A percentile compares a stretch with the other conserved stretches of the same genome.
Conservation (phyloP, 306 rosid genomes). For the Prunus davidiana region DNA sequence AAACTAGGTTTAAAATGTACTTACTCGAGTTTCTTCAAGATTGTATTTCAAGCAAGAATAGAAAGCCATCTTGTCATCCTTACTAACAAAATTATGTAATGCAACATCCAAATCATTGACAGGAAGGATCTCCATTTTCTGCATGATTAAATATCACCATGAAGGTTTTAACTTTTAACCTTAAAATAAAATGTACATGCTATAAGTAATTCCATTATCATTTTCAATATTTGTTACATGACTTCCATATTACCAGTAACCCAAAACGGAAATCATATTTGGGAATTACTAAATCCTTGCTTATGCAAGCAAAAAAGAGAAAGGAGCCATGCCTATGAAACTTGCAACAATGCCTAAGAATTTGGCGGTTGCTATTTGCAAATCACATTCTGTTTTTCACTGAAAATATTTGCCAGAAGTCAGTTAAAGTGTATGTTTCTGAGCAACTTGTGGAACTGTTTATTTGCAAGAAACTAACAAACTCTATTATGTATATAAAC, state of each 20-base stretch:
- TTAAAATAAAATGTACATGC: slow-evolving; percentile 12
- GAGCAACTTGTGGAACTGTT: background rate
- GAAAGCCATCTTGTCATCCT: slow-evolving; percentile 94
- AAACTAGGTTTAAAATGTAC: slow-evolving; percentile 23
- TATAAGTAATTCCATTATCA: background rate
- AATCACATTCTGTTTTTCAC: background rate
- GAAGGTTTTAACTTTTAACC: slow-evolving; percentile 19
- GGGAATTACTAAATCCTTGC: background rate
- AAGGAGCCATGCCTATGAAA: background rate
- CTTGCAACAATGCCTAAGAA: background rate
- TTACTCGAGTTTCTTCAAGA: slow-evolving; percentile 89
- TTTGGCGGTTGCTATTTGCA: background rate
- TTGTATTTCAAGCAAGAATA: slow-evolving; percentile 70
- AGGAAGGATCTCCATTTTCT: slow-evolving; percentile 99
- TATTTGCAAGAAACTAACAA: background rate
- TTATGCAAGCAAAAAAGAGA: background rate
- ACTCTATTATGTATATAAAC: background rate
- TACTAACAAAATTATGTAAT: slow-evolving; percentile 79
- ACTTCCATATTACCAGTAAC: background rate
- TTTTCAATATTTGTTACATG: slow-evolving; percentile 14
- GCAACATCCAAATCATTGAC: slow-evolving; percentile 95
- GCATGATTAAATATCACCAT: slow-evolving; percentile 31
- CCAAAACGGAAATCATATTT: background rate
- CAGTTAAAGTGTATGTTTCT: background rate
- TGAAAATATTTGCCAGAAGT: background rate